Evolutionary conservation across 2,329 filamentous ascomycete genomes (phyloP).

Genomic region (Zymoseptoria pseudotritici): DNA sequence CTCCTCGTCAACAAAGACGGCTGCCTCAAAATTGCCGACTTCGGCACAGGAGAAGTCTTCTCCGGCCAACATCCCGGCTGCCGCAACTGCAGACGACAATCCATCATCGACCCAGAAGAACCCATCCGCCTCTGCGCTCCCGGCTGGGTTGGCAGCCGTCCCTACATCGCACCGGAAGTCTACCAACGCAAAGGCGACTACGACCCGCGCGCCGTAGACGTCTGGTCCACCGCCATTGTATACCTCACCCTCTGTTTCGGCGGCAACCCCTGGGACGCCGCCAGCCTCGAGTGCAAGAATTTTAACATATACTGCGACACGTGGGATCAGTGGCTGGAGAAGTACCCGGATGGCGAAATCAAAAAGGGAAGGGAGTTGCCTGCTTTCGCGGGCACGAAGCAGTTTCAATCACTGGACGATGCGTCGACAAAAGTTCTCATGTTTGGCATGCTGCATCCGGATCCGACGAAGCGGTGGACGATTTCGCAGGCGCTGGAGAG

Average conservation of each 20-base stretch:
- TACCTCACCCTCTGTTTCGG: constrained; percentile 70
- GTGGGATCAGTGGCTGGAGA: constrained; percentile 61
- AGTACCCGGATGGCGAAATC: constrained; percentile 45
- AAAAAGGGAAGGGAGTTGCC: constrained; percentile 36
- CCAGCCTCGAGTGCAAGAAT: constrained; percentile 46
- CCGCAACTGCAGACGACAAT: constrained; percentile 44
- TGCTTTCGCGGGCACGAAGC: constrained; percentile 55
- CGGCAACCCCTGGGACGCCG: constrained; percentile 67
- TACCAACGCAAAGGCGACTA: constrained; percentile 58
- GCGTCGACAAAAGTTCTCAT: constrained; percentile 63
- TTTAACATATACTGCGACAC: constrained; percentile 59
- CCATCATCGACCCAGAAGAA: constrained; percentile 64
- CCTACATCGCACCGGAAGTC: constrained; percentile 84
- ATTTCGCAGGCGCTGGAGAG: constrained; percentile 60
- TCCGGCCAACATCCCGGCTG: constrained; percentile 72
- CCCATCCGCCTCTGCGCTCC: constrained; percentile 65
- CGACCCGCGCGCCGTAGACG: constrained; percentile 72
- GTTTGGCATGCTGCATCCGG: constrained; percentile 74
- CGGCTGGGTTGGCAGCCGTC: constrained; percentile 75
- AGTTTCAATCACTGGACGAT: constrained; percentile 60
- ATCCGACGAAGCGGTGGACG: constrained; percentile 62
- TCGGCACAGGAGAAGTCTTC: constrained; percentile 84
- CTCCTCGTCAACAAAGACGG: constrained; percentile 70
- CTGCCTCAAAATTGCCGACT: constrained; percentile 84
- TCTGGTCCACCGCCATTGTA: constrained; percentile 80